Conservation (phyloP, 352 stramenopile genomes). For the Phytophthora macrochlamydospora region DNA sequence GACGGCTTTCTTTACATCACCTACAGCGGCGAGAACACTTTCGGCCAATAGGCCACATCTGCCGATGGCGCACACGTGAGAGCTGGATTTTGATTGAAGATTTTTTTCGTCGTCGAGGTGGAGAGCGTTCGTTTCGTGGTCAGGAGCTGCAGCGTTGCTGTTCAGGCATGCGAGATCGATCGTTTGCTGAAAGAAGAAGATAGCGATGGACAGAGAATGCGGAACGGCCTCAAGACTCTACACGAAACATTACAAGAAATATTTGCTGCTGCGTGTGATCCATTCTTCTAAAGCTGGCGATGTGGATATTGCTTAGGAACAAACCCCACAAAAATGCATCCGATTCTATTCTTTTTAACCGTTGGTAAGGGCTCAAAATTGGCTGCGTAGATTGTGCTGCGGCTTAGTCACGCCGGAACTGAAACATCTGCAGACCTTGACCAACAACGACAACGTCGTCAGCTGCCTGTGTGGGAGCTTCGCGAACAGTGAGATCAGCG, state of each 20-base stretch:
- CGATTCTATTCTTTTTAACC: conserved; percentile 31
- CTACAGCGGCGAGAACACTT: conserved; percentile 99
- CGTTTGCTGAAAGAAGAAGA: conserved; percentile 10
- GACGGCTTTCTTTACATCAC: conserved; percentile 99
- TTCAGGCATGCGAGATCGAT: conserved; percentile 5
- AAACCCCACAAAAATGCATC: conserved; percentile 45
- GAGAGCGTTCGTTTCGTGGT: conserved; percentile 10
- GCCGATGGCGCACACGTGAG: conserved; percentile 9
- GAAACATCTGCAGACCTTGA: conserved; percentile 75
- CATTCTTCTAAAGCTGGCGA: conserved; percentile 40
- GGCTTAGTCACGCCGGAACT: conserved; percentile 35
- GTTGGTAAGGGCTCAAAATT: no score
- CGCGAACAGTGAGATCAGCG: conserved; percentile 56
- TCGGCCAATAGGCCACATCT: conserved; percentile 81
- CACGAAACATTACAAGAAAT: conserved; percentile 29
- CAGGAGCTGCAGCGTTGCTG: conserved; percentile 8
- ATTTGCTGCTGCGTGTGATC: conserved; percentile 33
- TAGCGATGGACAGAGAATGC: conserved; percentile 6
- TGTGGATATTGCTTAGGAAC: conserved; percentile 42
- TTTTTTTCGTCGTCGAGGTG: conserved; percentile 30
- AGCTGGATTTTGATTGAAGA: conserved; percentile 45
- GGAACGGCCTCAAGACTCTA: conserved; percentile 6
- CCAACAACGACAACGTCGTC: conserved; percentile 70
- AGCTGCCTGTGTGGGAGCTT: not conserved
- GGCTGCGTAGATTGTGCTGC: no score